Evolutionary conservation across 169 alveolate genomes (phyloP).

Genomic region (Plasmodium falciparum): DNA sequence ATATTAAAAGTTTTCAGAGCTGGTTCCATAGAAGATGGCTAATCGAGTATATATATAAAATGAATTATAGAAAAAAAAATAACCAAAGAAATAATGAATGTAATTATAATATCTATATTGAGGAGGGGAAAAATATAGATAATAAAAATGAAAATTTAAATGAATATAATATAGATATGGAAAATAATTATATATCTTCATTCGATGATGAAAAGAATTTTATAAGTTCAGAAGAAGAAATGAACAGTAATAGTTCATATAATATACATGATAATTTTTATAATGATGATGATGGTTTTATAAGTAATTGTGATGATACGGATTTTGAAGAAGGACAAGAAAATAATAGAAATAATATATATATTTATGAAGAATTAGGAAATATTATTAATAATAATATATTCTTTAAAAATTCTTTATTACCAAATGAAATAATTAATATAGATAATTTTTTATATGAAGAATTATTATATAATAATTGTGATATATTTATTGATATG

Average conservation of each 20-base stretch:
- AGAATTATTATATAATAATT: slow-evolving; percentile 59
- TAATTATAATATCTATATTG: background rate
- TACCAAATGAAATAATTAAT: slow-evolving; percentile 30
- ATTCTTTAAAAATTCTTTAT: slow-evolving; percentile 68
- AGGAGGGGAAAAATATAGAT: background rate
- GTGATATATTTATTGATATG: slow-evolving; percentile 69
- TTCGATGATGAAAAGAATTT: slow-evolving; percentile 46
- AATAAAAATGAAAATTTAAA: background rate
- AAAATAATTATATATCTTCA: background rate
- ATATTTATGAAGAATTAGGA: slow-evolving; percentile 27
- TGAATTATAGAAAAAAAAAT: slow-evolving; percentile 1
- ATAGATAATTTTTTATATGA: slow-evolving; percentile 68
- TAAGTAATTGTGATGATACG: slow-evolving; percentile 47
- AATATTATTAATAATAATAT: slow-evolving; percentile 21
- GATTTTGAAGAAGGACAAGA: slow-evolving; percentile 18
- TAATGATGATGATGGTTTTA: slow-evolving; percentile 7
- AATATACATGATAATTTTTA: background rate
- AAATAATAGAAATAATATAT: slow-evolving; percentile 4
- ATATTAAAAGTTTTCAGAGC: slow-evolving; percentile 74
- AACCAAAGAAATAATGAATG: background rate
- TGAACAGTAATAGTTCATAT: background rate
- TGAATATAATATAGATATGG: background rate
- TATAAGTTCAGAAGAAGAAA: slow-evolving; percentile 19
- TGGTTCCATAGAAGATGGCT: slow-evolving; percentile 78
- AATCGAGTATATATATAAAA: slow-evolving; percentile 49